Base-by-base conservation (phyloP, 306 rosid species). In the Cyamopsis tetragonoloba region DNA sequence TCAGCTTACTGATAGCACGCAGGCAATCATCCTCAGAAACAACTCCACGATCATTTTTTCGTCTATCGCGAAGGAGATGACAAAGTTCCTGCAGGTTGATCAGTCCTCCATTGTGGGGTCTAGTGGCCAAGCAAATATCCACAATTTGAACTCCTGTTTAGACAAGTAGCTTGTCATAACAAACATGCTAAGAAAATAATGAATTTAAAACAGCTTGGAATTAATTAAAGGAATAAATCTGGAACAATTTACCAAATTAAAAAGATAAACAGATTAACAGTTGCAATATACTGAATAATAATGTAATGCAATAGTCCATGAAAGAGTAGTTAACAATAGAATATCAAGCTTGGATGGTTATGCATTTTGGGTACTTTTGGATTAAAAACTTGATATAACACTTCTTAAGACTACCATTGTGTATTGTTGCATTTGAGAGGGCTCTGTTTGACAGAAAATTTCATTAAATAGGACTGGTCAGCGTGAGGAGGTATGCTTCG, bases 11-110 rank as follows among this genome's bases (percentile, higher is more conserved):
- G 58, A 89, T 88, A 75, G 97, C 97, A 46, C 97, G 93, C 63
- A 93, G 62, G 82, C 96, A 89, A 74, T 93, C 98, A 81, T 93
- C 98, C 77, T 89, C 98, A 6, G 98, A 86, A 61, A 93, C 88
- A 74, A 84, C 85, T 81, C 86, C 98, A 13, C 97, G 88, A 11
- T 86, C 96, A 74, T 75, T 86, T 83, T 83, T 93, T 48, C 96
- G 82, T 70, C 87, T 83, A 69, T 72, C 91, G 24, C 86, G 85
- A 68, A 93, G 96, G 63, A 88, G 71, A 58, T 60, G 71, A 70
- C 98, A 89, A 49, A 93, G 97, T 39, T 89, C 98, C 28, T 80
- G 89, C 65, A 93, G 81, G 87, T 83, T 86, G 80, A 93, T 86
- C 80, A 93, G 72, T 56, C 97, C 98, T 74, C 98, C 98, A 71